These are phyloP conservation scores for Mycena indigotica DNA, from an alignment of 768 basidiomycete species.

Conservation along the genomic window DNA sequence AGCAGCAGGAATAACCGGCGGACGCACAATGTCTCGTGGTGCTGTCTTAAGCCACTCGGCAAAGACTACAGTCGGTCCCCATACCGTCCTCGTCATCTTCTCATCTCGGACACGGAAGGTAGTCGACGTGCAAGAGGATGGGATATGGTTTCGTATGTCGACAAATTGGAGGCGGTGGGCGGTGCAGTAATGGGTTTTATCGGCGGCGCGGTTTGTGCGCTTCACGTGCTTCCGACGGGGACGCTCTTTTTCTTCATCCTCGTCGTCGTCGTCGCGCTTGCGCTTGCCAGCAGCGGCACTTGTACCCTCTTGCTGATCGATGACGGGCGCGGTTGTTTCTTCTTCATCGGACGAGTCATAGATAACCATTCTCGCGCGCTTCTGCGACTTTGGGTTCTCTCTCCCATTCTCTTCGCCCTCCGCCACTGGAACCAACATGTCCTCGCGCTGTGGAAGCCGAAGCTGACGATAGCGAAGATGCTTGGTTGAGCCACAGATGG, in stretches of 20 bases:
- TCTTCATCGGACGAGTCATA: not conserved
- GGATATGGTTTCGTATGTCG: slow-evolving; percentile 4
- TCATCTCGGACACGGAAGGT: not conserved
- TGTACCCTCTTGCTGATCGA: not conserved
- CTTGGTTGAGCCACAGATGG: slow-evolving; percentile 8
- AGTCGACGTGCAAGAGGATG: not conserved
- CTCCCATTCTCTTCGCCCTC: not conserved
- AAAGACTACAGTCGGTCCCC: not conserved
- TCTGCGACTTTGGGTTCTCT: not conserved
- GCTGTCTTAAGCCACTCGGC: slow-evolving; percentile 1
- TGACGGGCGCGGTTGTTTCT: not conserved
- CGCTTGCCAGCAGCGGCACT: not conserved
- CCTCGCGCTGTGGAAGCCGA: not conserved
- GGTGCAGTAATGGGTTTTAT: not conserved
- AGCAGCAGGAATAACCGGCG: not conserved
- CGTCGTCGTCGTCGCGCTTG: no score
- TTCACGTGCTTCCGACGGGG: not conserved
- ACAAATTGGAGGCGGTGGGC: not conserved
- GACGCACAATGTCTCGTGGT: not conserved
- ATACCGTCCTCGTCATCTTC: not conserved
- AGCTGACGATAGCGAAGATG: not conserved
- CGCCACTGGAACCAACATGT: not conserved
- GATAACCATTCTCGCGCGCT: not conserved
- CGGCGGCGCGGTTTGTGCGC: not conserved
- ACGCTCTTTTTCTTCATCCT: not conserved